These are phyloP conservation scores for Trichoderma koningii DNA, from an alignment of 2,329 filamentous ascomycete genomes.

Conservation along the genomic window DNA sequence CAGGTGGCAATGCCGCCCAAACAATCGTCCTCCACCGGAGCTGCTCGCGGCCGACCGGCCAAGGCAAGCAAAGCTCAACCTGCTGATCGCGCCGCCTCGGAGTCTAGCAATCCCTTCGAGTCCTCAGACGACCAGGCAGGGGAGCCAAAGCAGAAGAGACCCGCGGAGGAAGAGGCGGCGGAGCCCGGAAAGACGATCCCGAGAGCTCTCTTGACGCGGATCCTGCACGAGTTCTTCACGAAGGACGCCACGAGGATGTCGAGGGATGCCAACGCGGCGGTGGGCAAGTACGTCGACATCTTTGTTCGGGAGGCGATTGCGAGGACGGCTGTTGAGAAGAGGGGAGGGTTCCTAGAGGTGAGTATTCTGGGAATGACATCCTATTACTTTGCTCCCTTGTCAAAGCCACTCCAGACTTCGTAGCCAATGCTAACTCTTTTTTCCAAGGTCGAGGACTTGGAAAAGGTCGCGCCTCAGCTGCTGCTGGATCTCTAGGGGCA, in stretches of 20 bases:
- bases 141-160: constrained; percentile 30
- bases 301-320: constrained; percentile 90
- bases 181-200: constrained; percentile 60
- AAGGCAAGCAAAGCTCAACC: constrained; percentile 36
- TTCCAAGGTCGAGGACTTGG: constrained; percentile 77
- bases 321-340: constrained; percentile 70
- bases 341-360: constrained; percentile 73
- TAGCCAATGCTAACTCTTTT: constrained; percentile 26
- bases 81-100: constrained; percentile 32
- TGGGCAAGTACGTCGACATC: constrained; percentile 84
- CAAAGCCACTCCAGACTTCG: background rate
- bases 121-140: constrained; percentile 40
- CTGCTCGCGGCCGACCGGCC: constrained; percentile 44
- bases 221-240: constrained; percentile 80
- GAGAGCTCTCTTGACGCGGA: constrained; percentile 69
- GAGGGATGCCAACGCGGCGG: constrained; percentile 72
- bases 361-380: constrained; percentile 35
- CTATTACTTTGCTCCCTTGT: background rate
- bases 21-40: constrained; percentile 38
- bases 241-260: constrained; percentile 71
- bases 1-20: constrained; percentile 47
- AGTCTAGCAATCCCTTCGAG: constrained; percentile 42
- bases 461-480: constrained; percentile 83
- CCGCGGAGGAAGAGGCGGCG: constrained; percentile 39
- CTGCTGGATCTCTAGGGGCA: constrained; percentile 74